Percentiles rank a stretch among this genome's conserved stretches.
phyloP scores from a whole-genome alignment of 495 filamentous ascomycete genomes.

The Aspergillus heteromorphus region DNA sequence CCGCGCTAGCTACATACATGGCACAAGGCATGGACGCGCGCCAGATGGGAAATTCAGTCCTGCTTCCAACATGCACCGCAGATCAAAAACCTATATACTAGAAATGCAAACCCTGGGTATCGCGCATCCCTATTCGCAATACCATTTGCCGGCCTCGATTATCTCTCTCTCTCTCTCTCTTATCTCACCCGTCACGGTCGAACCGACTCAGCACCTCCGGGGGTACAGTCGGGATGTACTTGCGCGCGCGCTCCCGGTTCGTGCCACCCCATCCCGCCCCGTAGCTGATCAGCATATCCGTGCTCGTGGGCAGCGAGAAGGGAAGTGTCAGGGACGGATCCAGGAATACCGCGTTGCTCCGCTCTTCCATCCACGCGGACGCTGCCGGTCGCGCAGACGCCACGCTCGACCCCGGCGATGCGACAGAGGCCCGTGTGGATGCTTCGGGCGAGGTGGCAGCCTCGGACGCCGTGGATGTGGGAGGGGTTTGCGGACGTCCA shows the following conservation, averaged over 20 bases:
- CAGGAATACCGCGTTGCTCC: slow-evolving; percentile 59
- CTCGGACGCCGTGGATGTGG: slow-evolving; percentile 26
- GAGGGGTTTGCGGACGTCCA: slow-evolving; percentile 40
- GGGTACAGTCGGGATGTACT: slow-evolving; percentile 95
- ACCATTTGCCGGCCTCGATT: no score
- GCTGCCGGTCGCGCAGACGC: slow-evolving; percentile 19
- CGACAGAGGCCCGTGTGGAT: slow-evolving; percentile 5
- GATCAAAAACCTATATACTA: slow-evolving; percentile 10
- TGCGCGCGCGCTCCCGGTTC: slow-evolving; percentile 84
- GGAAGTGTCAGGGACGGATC: slow-evolving; percentile 91
- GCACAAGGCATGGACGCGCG: background rate
- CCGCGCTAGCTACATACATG: background rate
- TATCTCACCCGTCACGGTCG: slow-evolving; percentile 48
- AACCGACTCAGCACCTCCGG: slow-evolving; percentile 89
- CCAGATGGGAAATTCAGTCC: background rate
- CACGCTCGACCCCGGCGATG: slow-evolving; percentile 24
- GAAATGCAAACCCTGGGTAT: slow-evolving; percentile 1
- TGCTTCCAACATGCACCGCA: background rate
- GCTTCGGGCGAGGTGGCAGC: slow-evolving; percentile 20
- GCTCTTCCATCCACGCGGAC: slow-evolving; percentile 23
- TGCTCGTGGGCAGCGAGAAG: slow-evolving; percentile 89
- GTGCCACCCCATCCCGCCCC: slow-evolving; percentile 91
- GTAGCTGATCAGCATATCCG: slow-evolving; percentile 93
- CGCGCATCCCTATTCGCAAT: background rate
- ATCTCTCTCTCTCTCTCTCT: no score